Percentiles rank a stretch among this genome's conserved stretches.
phyloP scores from a whole-genome alignment of 139 green algal genomes.

The Mesotaenium endlicherianum region DNA sequence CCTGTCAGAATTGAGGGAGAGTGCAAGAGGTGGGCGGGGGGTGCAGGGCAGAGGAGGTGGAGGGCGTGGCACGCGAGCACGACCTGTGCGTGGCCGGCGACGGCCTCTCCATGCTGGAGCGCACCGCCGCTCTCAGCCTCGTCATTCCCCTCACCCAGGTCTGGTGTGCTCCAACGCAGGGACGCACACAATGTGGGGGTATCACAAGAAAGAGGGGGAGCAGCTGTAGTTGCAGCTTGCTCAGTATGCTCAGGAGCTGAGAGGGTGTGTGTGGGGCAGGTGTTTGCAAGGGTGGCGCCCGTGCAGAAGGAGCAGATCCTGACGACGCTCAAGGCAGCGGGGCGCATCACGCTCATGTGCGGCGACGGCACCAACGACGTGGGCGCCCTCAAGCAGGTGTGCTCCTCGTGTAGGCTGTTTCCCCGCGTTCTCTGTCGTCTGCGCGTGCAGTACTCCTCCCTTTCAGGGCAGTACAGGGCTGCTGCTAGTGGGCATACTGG shows the following conservation, averaged over 20 bases:
- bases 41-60: slow-evolving; percentile 59
- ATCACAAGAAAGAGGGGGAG: too few relatives aligned
- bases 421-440: too few relatives aligned
- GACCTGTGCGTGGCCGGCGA: slow-evolving; percentile 89
- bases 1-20: neutral
- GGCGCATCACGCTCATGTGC: slow-evolving; percentile 87
- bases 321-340: slow-evolving; percentile 67
- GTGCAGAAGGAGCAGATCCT: slow-evolving; percentile 98
- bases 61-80: slow-evolving; percentile 70
- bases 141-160: slow-evolving; percentile 28
- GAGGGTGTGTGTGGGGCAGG: too few relatives aligned
- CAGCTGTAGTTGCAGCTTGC: too few relatives aligned
- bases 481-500: too few relatives aligned
- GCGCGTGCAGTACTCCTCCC: too few relatives aligned
- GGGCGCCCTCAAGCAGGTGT: slow-evolving; percentile 81
- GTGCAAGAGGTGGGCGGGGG: neutral
- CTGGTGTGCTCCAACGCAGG: neutral
- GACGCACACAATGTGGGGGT: too few relatives aligned
- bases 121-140: slow-evolving; percentile 36
- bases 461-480: too few relatives aligned
- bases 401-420: too few relatives aligned
- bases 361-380: slow-evolving; percentile 99
- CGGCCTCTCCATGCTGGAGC: slow-evolving; percentile 70
- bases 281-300: slow-evolving; percentile 60
- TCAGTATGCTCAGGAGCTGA: too few relatives aligned